These are phyloP conservation scores for Leptodontidium sp. DNA, from an alignment of 2,329 filamentous ascomycete species.

Conservation along the genomic window DNA sequence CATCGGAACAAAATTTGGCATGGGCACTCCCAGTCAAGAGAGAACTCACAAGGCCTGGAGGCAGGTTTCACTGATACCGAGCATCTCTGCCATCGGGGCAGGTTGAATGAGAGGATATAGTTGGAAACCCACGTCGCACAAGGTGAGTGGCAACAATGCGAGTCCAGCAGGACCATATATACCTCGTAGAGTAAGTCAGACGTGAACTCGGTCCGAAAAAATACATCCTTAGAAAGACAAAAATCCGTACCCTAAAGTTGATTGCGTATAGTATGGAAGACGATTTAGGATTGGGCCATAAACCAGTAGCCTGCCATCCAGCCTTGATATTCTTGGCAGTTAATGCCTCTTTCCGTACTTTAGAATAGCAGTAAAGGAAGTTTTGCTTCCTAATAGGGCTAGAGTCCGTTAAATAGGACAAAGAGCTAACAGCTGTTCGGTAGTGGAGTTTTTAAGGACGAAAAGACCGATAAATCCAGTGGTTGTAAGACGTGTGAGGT, in stretches of 20 bases:
- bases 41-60: neutral
- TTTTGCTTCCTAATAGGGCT: too few relatives aligned
- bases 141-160: neutral
- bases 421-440: too few relatives aligned
- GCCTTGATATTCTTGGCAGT: too few relatives aligned
- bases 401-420: too few relatives aligned
- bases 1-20: neutral
- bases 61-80: slow-evolving; percentile 1
- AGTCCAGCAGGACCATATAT: neutral
- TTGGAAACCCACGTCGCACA: neutral
- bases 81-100: neutral
- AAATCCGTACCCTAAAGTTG: slow-evolving; percentile 21
- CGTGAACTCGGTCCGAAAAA: too few relatives aligned
- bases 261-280: slow-evolving; percentile 25
- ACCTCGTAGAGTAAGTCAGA: too few relatives aligned
- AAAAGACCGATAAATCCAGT: too few relatives aligned
- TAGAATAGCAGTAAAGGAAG: too few relatives aligned
- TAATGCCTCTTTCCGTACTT: too few relatives aligned
- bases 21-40: neutral
- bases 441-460: too few relatives aligned
- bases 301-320: too few relatives aligned
- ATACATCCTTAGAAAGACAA: slow-evolving; percentile 12
- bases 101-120: slow-evolving; percentile 2
- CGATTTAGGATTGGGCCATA: slow-evolving; percentile 23
- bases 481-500: too few relatives aligned